Conservation (phyloP, 306 rosid species). For the Inga oerstediana region DNA sequence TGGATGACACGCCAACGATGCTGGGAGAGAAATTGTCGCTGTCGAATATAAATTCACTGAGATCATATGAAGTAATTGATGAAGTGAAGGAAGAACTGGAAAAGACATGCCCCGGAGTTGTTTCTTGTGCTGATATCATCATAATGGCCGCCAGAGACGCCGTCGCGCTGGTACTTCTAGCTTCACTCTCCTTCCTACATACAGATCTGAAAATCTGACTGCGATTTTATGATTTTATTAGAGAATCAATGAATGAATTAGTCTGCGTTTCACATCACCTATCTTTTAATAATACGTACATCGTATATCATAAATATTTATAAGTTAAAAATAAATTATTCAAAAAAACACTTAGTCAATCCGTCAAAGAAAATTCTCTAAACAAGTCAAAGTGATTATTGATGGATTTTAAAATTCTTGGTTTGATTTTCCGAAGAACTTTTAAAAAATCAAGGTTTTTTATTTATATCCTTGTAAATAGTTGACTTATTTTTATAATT, state of each 20-base stretch:
- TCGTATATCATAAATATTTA: no score
- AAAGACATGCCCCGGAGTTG: slow-evolving; percentile 66
- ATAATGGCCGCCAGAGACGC: slow-evolving; percentile 94
- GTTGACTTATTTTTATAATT: neutral
- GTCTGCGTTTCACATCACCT: no score
- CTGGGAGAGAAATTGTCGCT: slow-evolving; percentile 81
- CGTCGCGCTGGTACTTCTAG: slow-evolving; percentile 55
- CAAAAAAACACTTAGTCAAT: neutral
- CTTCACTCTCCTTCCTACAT: neutral
- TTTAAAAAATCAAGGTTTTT: neutral
- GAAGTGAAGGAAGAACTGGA: slow-evolving; percentile 70
- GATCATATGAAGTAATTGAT: slow-evolving; percentile 83
- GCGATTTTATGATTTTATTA: neutral
- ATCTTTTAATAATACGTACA: no score
- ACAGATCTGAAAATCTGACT: neutral
- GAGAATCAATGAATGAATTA: neutral
- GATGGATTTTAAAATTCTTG: neutral
- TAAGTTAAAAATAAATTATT: no score
- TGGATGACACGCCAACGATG: slow-evolving; percentile 84
- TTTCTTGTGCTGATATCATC: slow-evolving; percentile 88
- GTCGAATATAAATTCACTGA: slow-evolving; percentile 75
- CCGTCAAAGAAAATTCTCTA: neutral
- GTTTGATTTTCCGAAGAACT: neutral
- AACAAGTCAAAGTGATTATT: neutral
- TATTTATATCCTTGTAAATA: neutral